phyloP scores from a whole-genome alignment of 345 rosid species.

The Eucalyptus coolabah region DNA sequence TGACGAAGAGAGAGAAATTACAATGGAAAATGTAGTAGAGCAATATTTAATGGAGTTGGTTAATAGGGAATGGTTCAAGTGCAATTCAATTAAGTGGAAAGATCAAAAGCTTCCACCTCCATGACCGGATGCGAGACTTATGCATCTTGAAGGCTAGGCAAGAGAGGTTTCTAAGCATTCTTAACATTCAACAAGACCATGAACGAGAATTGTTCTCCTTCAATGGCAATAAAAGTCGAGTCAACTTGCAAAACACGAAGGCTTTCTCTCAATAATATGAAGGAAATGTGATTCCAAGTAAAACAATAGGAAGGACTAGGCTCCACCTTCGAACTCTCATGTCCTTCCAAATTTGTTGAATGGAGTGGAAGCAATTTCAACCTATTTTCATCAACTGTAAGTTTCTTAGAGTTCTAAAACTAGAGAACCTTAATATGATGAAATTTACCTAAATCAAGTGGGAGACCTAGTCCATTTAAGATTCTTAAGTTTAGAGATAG shows the following conservation, averaged over 20 bases:
- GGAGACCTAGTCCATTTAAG: slow-evolving; percentile 24
- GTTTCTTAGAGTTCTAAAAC: slow-evolving; percentile 15
- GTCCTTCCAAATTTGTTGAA: neutral
- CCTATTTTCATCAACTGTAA: neutral
- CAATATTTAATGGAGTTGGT: slow-evolving; percentile 7
- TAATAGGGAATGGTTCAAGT: slow-evolving; percentile 20
- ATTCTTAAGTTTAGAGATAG: neutral
- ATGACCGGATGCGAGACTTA: slow-evolving; percentile 25
- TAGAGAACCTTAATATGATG: neutral
- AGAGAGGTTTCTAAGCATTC: slow-evolving; percentile 4
- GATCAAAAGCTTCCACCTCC: slow-evolving; percentile 19
- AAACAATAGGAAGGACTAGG: neutral
- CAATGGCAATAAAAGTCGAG: neutral
- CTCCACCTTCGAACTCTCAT: slow-evolving; percentile 18
- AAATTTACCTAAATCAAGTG: neutral
- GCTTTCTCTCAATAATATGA: neutral
- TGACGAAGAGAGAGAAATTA: neutral
- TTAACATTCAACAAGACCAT: neutral
- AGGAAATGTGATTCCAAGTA: neutral
- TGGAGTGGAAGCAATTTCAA: neutral
- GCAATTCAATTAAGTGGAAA: slow-evolving; percentile 5
- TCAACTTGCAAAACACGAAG: neutral
- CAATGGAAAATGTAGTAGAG: slow-evolving; percentile 13
- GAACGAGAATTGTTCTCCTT: neutral
- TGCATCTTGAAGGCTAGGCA: neutral